Base-by-base conservation (phyloP, 2,329 filamentous ascomycete species). In the Talaromyces sp. region DNA sequence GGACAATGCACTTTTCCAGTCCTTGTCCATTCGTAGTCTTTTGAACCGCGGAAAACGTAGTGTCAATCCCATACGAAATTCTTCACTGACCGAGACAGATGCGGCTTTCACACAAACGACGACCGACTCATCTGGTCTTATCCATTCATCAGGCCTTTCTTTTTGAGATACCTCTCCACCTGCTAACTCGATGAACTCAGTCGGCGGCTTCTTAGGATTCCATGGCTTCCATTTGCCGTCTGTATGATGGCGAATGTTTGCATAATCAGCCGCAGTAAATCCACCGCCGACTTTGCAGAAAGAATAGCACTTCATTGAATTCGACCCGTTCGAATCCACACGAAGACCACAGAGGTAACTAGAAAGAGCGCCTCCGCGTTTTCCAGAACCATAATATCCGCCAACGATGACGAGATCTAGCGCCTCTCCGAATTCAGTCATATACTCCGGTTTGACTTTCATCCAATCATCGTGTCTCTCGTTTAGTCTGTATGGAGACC, bases 251-350 rank as follows among this genome's bases (percentile, higher is more conserved):
- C 87, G 83, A 52, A 99, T 88, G 63, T 89, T 86, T 0, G 89
- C 87, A 73, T 96, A 98, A 71, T 99, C 95, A 59, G 90, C 86
- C 0, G 86, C 88, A 14, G 85, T 87, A 73, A 98, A 93, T 0
- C 95, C 95, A 60, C 95, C 95, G n/a, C 95, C 95, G 16, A 99
- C 95, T 75, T 95, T 97, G 82, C 93, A 96, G 78, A 99, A 97
- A n/a, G 92, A 96, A 69, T 88, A 90, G 71, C 88, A 96, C 74
- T 91, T 92, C 76, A 91, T 88, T 0, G 86, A 83, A 65, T 87
- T 83, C 5, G 75, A 69, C 11, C 78, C 80, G 25, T 76, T 76
- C 39, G 82, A 79, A 67, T 89, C 87, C 0, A 89, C 87, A 31
- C 91, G 84, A 8, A 99, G 79, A 0, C 93, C 95, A 71, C 93